Conservation (phyloP, 1,284 basidiomycete genomes). For the Austroboletus rostrupii region DNA sequence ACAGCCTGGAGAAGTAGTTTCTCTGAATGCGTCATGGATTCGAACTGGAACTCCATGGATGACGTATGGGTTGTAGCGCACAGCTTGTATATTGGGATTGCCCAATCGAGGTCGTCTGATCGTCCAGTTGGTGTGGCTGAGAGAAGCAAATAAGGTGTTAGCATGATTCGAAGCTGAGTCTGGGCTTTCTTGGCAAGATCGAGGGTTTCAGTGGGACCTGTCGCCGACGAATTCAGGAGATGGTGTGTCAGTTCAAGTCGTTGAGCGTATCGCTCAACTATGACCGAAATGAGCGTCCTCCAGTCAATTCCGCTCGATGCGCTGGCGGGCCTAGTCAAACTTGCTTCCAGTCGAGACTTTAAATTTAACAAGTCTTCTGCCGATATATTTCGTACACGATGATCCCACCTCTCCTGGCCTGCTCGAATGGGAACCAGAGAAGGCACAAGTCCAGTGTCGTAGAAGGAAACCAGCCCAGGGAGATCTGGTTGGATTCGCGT, state of each 20-base stretch:
- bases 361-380: conserved; percentile 14
- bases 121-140: conserved; percentile 1
- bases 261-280: conserved; percentile 40
- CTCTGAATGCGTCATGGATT: conserved; percentile 35
- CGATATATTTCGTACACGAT: conserved; percentile 32
- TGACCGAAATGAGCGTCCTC: conserved; percentile 36
- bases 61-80: conserved; percentile 37
- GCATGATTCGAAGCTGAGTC: conserved; percentile 20
- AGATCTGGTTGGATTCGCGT: conserved; percentile 34
- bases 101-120: conserved; percentile 20
- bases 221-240: conserved; percentile 29
- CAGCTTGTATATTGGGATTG: conserved; percentile 20
- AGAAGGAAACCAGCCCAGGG: conserved; percentile 31
- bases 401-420: conserved; percentile 26
- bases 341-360: conserved; percentile 22
- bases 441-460: conserved; percentile 30
- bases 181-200: conserved; percentile 16
- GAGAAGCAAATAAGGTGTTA: conserved; percentile 23
- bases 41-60: conserved; percentile 16
- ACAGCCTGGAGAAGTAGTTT: conserved; percentile 32
- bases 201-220: conserved; percentile 6
- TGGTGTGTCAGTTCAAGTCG: conserved; percentile 40
- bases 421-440: conserved; percentile 27
- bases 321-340: conserved; percentile 13
- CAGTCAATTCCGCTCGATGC: conserved; percentile 41